phyloP scores from a whole-genome alignment of 2,329 filamentous ascomycete genomes.

The Diaporthe sp. region DNA sequence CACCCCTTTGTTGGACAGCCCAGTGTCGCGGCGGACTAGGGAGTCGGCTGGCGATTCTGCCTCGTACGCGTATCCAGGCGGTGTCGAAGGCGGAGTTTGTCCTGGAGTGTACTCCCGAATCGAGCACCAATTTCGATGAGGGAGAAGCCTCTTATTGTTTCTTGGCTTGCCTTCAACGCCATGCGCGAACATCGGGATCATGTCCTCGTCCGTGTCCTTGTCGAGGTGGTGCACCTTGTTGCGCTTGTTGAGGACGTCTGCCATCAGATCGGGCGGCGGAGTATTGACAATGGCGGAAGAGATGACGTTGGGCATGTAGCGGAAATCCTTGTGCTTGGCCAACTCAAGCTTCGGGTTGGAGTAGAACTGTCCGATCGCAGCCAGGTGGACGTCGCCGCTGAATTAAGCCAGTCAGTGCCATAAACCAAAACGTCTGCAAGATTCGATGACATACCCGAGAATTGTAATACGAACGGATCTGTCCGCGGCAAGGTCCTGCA shows the following conservation, averaged over 20 bases:
- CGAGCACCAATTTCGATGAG: conserved; percentile 94
- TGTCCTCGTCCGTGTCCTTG: conserved; percentile 87
- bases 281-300: conserved; percentile 95
- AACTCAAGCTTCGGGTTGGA: conserved; percentile 84
- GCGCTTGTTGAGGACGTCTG: conserved; percentile 91
- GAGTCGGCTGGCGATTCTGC: conserved; percentile 50
- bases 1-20: conserved; percentile 46
- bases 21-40: conserved; percentile 42
- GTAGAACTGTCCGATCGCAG: conserved; percentile 93
- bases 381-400: conserved; percentile 93
- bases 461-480: conserved; percentile 94
- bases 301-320: conserved; percentile 97
- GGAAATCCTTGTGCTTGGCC: conserved; percentile 89
- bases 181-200: conserved; percentile 92
- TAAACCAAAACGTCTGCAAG: neutral
- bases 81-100: conserved; percentile 75
- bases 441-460: conserved; percentile 65
- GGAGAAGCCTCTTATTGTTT: conserved; percentile 91
- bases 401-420: neutral
- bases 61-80: conserved; percentile 62
- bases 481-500: conserved; percentile 92
- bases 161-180: conserved; percentile 90
- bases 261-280: conserved; percentile 87
- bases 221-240: conserved; percentile 84
- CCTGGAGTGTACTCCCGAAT: conserved; percentile 88